Evolutionary conservation across 1,284 basidiomycete genomes (phyloP).

Genomic region (Vanrija humicola): DNA sequence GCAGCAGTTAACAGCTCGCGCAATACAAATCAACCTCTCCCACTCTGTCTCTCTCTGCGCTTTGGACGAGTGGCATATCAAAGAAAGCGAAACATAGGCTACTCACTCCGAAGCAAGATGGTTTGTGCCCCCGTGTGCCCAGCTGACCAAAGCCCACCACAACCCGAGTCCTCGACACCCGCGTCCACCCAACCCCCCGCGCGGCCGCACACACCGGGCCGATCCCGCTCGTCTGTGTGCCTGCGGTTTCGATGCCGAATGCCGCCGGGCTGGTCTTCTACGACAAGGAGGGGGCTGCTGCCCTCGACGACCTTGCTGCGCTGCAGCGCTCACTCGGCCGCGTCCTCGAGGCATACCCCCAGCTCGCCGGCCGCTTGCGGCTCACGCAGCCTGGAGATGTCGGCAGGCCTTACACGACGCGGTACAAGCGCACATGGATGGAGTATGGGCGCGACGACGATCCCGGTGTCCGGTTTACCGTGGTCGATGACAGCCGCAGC

Average conservation of each 20-base stretch:
- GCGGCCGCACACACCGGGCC: neutral
- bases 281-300: neutral
- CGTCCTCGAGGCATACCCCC: conserved; percentile 48
- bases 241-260: neutral
- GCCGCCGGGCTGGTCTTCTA: conserved; percentile 5
- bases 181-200: neutral
- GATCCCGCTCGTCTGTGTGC: conserved; percentile 3
- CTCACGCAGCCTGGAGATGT: neutral
- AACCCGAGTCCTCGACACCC: too few species aligned
- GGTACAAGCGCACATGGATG: conserved; percentile 14
- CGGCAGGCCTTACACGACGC: conserved; percentile 1
- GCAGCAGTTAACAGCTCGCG: too few species aligned
- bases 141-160: too few species aligned
- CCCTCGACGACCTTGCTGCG: conserved; percentile 12
- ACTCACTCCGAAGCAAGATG: too few species aligned
- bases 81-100: too few species aligned
- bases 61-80: too few species aligned
- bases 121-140: too few species aligned
- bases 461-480: conserved; percentile 49
- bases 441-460: conserved; percentile 28
- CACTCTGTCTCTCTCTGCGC: too few species aligned
- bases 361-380: conserved; percentile 44
- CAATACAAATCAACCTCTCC: too few species aligned
- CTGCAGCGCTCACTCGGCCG: conserved; percentile 35
- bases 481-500: conserved; percentile 7